Base-by-base conservation (phyloP, 2,329 filamentous ascomycete species). In the Ceratocystis harringtonii region DNA sequence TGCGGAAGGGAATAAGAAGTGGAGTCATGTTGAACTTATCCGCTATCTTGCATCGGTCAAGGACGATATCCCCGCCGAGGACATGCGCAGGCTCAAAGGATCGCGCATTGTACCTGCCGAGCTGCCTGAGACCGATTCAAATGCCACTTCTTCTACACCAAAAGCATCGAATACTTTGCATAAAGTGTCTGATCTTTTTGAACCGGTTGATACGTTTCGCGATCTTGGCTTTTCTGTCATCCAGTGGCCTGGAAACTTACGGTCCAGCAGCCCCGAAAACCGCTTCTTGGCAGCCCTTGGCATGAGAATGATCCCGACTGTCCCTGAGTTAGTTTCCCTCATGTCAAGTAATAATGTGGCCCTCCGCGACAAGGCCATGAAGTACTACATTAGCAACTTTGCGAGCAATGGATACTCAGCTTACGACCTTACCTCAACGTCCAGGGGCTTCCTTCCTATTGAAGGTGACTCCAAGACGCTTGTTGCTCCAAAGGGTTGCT, bases 11-110 rank as follows among this genome's bases (percentile, higher is more conserved):
- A 80, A 81, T 30, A 81, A 80, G 68, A 85, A 86, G 73, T 96
- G 90, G 89, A 96, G 90, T 66, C 92, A 97, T 72, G 85, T 96
- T 68, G 92, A 99, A 73, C 79, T 99, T 30, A 91, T 99, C 74
- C 92, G 91, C 70, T 99, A 99, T 71, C 82, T 99, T 55, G 84
- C 92, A 10, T 95, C 92, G 7, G 94, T 99, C 32, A 85, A 84
- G 68, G 84, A 89, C 63, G 94, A 99, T 70, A 96, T 99, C 67
- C 94, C 94, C 0, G 75, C 77, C 8, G 86, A 86, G 62, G 94
- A 99, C 73, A 81, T 96, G 65, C 85, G 84, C 69, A 89, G 87
- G 71, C 80, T 99, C 28, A 87, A 82, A 65, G 82, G 86, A 61
- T 90, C 90, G 0, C 84, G 84, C 10, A 90, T 97, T 55, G 92